Evolutionary conservation across 2,329 filamentous ascomycete species (phyloP).

Genomic region (Fulvia fulva): DNA sequence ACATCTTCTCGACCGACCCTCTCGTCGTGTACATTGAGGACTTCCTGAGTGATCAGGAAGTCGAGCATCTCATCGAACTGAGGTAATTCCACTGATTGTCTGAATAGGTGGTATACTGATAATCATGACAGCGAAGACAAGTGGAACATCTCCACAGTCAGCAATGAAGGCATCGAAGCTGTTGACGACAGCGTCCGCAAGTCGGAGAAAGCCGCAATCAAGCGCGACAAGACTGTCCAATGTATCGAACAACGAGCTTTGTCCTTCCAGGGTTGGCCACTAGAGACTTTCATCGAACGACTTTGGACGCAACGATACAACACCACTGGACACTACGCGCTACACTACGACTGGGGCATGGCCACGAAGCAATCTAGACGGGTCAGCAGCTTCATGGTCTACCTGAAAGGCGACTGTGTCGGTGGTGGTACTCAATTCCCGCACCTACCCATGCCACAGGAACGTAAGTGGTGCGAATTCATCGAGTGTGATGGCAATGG

Average conservation of each 20-base stretch:
- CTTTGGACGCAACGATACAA: constrained; percentile 60
- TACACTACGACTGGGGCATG: constrained; percentile 57
- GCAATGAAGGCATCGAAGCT: constrained; percentile 45
- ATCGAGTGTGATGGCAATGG: constrained; percentile 47
- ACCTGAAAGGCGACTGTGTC: constrained; percentile 49
- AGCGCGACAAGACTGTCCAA: constrained; percentile 48
- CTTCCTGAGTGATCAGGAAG: constrained; percentile 15
- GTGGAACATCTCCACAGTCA: constrained; percentile 54
- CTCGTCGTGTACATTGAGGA: constrained; percentile 54
- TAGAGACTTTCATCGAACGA: constrained; percentile 56
- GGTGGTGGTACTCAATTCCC: constrained; percentile 62
- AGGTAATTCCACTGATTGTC: constrained; percentile 42
- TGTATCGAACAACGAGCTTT: constrained; percentile 58
- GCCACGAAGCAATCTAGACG: constrained; percentile 35
- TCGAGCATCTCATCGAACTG: constrained; percentile 37
- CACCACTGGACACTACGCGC: constrained; percentile 54
- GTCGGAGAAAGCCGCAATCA: constrained; percentile 51
- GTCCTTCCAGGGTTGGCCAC: constrained; percentile 58
- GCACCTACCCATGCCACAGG: constrained; percentile 43
- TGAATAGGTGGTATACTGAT: constrained; percentile 4
- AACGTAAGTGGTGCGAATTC: constrained; percentile 53
- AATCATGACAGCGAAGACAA: constrained; percentile 36
- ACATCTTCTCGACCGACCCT: constrained; percentile 52
- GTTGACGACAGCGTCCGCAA: constrained; percentile 48
- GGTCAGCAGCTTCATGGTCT: constrained; percentile 60